These are phyloP conservation scores for Boletellus ananiceps DNA, from an alignment of 768 basidiomycete genomes.

Conservation along the genomic window DNA sequence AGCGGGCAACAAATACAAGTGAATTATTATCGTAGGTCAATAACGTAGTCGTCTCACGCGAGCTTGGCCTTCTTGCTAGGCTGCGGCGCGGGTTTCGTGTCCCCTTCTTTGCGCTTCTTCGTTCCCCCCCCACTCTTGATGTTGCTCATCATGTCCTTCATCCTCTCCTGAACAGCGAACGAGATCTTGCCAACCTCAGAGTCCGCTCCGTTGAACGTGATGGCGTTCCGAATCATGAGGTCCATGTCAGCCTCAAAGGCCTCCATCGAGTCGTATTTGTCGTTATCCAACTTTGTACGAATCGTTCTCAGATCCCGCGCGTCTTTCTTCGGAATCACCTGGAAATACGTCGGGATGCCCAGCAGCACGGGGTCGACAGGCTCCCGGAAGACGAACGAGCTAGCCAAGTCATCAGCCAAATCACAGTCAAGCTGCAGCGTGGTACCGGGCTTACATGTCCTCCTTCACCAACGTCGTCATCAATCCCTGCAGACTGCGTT, in stretches of 20 bases:
- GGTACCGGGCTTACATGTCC: constrained; percentile 45
- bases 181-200: constrained; percentile 75
- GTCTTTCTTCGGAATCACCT: constrained; percentile 78
- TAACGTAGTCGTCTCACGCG: constrained; percentile 38
- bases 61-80: constrained; percentile 66
- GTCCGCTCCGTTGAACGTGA: constrained; percentile 80
- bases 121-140: constrained; percentile 35
- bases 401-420: constrained; percentile 23
- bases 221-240: constrained; percentile 85
- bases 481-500: constrained; percentile 67
- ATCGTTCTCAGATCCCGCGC: constrained; percentile 86
- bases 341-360: constrained; percentile 83
- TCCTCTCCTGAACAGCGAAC: constrained; percentile 43
- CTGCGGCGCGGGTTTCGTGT: constrained; percentile 52
- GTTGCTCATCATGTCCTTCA: constrained; percentile 51
- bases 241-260: constrained; percentile 82
- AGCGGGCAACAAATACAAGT: constrained; percentile 26
- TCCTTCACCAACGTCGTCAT: constrained; percentile 69
- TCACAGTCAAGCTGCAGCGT: neutral
- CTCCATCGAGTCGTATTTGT: constrained; percentile 76
- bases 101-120: constrained; percentile 77
- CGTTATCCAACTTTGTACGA: constrained; percentile 70
- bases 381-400: constrained; percentile 74
- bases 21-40: constrained; percentile 23
- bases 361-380: constrained; percentile 85